Percentiles rank a stretch among this genome's conserved stretches.
Evolutionary conservation across 2,329 filamentous ascomycete species (phyloP).

Genomic region (Pestalotiopsis sp.): DNA sequence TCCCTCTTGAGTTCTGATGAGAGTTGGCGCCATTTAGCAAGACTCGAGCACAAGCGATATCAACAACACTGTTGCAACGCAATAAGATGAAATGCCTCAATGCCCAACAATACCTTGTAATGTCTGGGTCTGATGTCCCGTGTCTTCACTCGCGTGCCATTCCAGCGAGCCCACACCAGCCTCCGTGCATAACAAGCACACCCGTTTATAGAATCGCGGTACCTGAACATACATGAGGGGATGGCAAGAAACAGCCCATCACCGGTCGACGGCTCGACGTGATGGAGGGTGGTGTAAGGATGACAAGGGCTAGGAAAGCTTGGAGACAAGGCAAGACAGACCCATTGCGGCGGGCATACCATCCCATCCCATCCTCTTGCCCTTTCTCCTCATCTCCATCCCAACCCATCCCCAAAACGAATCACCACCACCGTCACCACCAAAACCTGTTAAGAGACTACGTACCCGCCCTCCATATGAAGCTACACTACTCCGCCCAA

Average conservation of each 20-base stretch:
- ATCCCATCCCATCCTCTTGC: neutral
- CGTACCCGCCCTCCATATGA: neutral
- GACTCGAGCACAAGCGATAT: neutral
- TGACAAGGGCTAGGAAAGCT: neutral
- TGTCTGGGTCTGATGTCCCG: neutral
- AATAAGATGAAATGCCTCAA: neutral
- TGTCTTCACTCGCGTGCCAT: neutral
- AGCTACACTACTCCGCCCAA: neutral
- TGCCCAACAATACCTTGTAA: neutral
- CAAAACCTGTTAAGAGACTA: neutral
- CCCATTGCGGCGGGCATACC: neutral
- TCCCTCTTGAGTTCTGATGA: neutral
- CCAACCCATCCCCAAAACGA: neutral
- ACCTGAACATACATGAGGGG: neutral
- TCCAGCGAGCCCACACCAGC: neutral
- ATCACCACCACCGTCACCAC: neutral
- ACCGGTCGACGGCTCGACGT: neutral
- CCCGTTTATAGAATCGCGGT: neutral
- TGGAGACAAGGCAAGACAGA: neutral
- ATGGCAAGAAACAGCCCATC: neutral
- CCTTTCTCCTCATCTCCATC: neutral
- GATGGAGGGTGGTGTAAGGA: conserved; percentile 10
- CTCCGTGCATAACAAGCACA: neutral
- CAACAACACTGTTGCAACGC: neutral
- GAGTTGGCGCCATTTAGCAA: neutral